Base-by-base conservation (phyloP, 106 monocot species). In the Phalaenopsis aphrodite region DNA sequence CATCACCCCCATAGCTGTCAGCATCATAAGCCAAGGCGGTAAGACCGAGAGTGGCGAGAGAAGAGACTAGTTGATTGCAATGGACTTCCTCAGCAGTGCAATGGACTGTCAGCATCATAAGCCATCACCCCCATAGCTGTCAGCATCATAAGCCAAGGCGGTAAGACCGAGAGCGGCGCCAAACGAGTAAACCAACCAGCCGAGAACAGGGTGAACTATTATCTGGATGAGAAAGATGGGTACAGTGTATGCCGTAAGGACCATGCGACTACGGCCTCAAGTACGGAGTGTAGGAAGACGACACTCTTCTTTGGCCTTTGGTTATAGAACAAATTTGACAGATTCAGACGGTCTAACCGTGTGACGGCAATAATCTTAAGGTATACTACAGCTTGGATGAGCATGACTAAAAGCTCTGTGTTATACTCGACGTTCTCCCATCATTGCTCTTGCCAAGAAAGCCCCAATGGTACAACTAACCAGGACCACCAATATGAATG, bases 401-500 rank as follows among this genome's bases (percentile, higher is more conserved):
- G 46, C 64, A 91, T 79, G 75, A 83, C 87, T 8, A 89, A 91
- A 61, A 91, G 4, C 84, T 95, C 95, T 3, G 87, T 64, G 6
- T 64, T 90, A 84, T 86, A 95, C 95, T 93, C 95, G 8, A 95
- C 14, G 76, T 83, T 91, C 7, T 78, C 82, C 15, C 88, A 77
- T 1, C 93, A 93, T 56, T 91, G 88, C 78, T 88, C 86, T 30
- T 95, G 95, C 95, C 95, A 95, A 52, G 85, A 82, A 61, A 95
- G 85, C 18, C 93, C 93, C 69, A 95, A 80, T 39, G 95, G 95
- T 5, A 95, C 79, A 30, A 93, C 89, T 5, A 93, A 93, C 93
- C 95, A 95, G 11, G 95, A 91, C 93, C 93, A 93, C 91, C 93
- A 93, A 58, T 95, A 95, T 93, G 93, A 95, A 57, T 91, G 95